Conservation (phyloP, 495 filamentous ascomycete genomes). For the Lasiosphaeriaceae sp. region DNA sequence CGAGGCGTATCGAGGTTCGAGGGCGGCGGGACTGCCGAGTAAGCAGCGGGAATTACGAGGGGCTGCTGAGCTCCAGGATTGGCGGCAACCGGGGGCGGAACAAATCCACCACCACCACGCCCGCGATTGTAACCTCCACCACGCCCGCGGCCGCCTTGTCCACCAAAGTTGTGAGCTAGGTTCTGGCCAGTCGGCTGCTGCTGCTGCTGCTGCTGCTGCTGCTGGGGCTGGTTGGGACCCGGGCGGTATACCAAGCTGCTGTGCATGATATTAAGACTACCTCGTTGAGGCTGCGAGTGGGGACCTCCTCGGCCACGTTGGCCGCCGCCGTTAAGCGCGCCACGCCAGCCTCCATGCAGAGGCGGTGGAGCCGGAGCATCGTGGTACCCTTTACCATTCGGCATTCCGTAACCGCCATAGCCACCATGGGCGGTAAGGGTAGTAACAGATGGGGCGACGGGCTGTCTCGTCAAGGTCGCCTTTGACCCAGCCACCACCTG, state of each 20-base stretch:
- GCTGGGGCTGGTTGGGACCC: constrained; percentile 19
- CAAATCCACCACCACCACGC: constrained; percentile 25
- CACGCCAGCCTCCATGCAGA: constrained; percentile 67
- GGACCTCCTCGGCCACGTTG: constrained; percentile 34
- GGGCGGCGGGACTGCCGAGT: constrained; percentile 77
- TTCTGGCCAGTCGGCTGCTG: constrained; percentile 5
- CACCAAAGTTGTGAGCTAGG: not conserved
- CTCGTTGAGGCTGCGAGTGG: constrained; percentile 26
- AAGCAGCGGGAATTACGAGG: constrained; percentile 36
- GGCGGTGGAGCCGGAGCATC: constrained; percentile 66
- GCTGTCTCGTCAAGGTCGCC: constrained; percentile 58
- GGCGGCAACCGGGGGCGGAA: constrained; percentile 25
- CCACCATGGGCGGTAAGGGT: constrained; percentile 57
- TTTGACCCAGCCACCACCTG: constrained; percentile 76
- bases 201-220: constrained; percentile 10
- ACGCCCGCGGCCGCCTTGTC: constrained; percentile 28
- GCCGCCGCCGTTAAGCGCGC: constrained; percentile 51
- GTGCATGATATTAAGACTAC: constrained; percentile 43
- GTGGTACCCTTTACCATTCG: constrained; percentile 60
- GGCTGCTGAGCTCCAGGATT: constrained; percentile 8
- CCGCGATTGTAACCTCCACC: constrained; percentile 25
- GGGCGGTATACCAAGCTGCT: constrained; percentile 38
- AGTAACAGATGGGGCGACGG: constrained; percentile 49
- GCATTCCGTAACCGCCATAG: constrained; percentile 60
- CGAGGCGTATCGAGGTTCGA: constrained; percentile 55